Base-by-base conservation (phyloP, 2,329 filamentous ascomycete genomes). In the Teratosphaeria viscida region DNA sequence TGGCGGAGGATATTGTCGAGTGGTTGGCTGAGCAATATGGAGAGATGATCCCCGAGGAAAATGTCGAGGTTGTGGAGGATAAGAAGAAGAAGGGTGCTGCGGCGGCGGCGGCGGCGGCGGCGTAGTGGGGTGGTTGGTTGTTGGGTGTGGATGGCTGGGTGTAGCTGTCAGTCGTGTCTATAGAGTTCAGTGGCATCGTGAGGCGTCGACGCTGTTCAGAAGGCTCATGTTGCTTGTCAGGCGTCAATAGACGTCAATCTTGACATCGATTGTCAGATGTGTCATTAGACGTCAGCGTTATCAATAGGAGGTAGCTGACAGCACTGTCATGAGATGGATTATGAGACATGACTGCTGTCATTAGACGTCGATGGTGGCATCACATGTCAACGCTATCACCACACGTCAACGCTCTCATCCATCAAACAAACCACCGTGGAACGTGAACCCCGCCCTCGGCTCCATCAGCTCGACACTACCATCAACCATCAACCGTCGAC, bases 31-130 rank as follows among this genome's bases (percentile, higher is more conserved):
- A 96, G 72, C 89, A 90, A 72, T 95, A 96, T 75, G 87, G 88
- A 74, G 84, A 91, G 64, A 5, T 32, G 29, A 88, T 99, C 67
- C 92, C 92, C 2, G 90, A 95, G 78, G 90, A 95, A 72, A 96
- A 99, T 76, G 88, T 97, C 67, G 92, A 97, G 77, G 78, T 92
- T 70, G 84, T 97, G 52, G 92, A 97, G 75, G 92, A 96, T 73
- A 96, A 96, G 84, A 91, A 90, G 80, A 94, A 94, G 84, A 95
- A 95, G 65, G 73, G 69, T 61, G 70, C 27, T 14, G 32, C 43
- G 26, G 29, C 29, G 4, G 29, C 29, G 23, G 43, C n/a, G 23
- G 43, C n/a, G 43, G 37, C 37, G 14, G 11, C 12, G 37, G 5
- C 5, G 7, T 43, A 5, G 16, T 12, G 37, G 37, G 37, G 37